A percentile compares a stretch with the other conserved stretches of the same genome.
These are phyloP conservation scores for Kuraishia floccosa DNA, from an alignment of 805 yeast species.

Conservation along the genomic window DNA sequence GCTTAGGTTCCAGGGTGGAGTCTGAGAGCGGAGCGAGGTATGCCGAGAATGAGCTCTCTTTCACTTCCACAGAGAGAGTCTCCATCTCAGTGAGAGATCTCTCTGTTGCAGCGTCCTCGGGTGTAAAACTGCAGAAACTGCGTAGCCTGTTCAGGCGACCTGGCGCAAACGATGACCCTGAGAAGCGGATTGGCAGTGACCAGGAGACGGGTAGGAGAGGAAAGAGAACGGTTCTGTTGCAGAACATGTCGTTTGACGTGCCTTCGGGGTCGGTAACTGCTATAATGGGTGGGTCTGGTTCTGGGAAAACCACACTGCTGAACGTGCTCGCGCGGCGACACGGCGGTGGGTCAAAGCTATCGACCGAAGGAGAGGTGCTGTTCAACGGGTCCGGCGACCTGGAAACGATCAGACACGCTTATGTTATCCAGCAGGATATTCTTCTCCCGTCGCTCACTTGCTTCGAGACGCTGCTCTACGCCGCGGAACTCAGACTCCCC, in stretches of 20 bases:
- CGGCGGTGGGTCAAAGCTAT: constrained; percentile 17
- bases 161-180: too few species aligned
- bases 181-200: too few species aligned
- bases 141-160: too few species aligned
- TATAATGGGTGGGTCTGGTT: constrained; percentile 80
- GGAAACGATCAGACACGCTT: constrained; percentile 32
- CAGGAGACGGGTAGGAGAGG: too few species aligned
- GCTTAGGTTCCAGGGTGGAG: too few species aligned
- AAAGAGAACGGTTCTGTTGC: too few species aligned
- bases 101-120: too few species aligned
- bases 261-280: constrained; percentile 59
- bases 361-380: constrained; percentile 25
- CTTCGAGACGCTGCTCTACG: constrained; percentile 54
- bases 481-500: constrained; percentile 63
- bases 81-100: too few species aligned
- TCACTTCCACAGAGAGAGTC: too few species aligned
- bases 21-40: too few species aligned
- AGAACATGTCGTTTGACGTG: constrained; percentile 46
- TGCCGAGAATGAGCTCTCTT: too few species aligned
- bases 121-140: too few species aligned
- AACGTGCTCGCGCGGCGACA: constrained; percentile 50
- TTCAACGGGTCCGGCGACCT: constrained; percentile 25
- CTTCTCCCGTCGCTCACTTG: constrained; percentile 64
- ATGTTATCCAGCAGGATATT: constrained; percentile 67
- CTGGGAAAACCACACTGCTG: constrained; percentile 74